These are phyloP conservation scores for Podosphaera xanthii DNA, from an alignment of 2,329 filamentous ascomycete species.

Conservation along the genomic window DNA sequence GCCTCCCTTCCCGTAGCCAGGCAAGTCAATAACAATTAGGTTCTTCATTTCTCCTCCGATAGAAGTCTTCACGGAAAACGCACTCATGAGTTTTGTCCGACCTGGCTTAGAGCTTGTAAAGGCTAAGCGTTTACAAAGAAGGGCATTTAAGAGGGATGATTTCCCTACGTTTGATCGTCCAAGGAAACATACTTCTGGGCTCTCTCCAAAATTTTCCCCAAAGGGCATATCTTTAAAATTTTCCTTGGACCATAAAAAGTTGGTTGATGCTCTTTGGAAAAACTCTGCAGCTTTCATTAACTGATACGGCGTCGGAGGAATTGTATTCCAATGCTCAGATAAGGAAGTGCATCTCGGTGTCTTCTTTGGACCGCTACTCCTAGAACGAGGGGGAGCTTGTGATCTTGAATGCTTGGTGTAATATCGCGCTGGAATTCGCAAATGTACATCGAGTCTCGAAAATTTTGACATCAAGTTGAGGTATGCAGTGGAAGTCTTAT, in stretches of 20 bases:
- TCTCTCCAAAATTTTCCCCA: conserved; percentile 22
- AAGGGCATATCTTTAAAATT: conserved; percentile 36
- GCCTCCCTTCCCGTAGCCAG: conserved; percentile 44
- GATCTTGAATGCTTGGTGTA: not conserved
- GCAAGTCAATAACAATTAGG: conserved; percentile 45
- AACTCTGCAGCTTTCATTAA: conserved; percentile 22
- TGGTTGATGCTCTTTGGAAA: conserved; percentile 24
- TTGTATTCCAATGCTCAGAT: conserved; percentile 27
- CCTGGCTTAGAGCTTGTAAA: conserved; percentile 36
- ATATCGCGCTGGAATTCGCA: too few species aligned
- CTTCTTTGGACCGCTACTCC: not conserved
- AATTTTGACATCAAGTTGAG: too few species aligned
- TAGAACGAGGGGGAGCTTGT: not conserved
- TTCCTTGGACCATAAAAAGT: conserved; percentile 34
- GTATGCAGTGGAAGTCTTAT: too few species aligned
- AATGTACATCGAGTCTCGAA: too few species aligned
- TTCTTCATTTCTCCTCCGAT: conserved; percentile 6
- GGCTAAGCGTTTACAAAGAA: conserved; percentile 29
- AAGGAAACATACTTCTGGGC: conserved; percentile 27
- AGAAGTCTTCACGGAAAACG: conserved; percentile 26
- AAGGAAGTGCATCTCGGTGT: conserved; percentile 4
- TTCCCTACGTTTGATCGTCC: conserved; percentile 52
- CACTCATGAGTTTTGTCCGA: conserved; percentile 41
- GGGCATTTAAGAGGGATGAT: conserved; percentile 39
- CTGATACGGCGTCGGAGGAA: conserved; percentile 21